Percentiles rank a stretch among this genome's conserved stretches.
phyloP scores from a whole-genome alignment of 306 rosid species.

The Trifolium repens region DNA sequence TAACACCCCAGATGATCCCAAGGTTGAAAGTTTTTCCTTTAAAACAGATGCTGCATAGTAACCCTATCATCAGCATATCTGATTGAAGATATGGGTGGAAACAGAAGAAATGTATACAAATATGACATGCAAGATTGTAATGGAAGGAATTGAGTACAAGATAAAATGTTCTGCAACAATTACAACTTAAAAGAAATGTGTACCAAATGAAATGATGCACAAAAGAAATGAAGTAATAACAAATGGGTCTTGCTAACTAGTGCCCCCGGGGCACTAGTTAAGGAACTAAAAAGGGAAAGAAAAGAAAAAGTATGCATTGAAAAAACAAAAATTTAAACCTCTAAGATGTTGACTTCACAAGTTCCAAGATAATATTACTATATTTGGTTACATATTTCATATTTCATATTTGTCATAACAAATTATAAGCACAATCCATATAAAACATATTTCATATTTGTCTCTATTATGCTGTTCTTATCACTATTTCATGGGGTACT shows the following conservation, averaged over 20 bases:
- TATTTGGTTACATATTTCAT: no score
- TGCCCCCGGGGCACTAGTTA: no score
- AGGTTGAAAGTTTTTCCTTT: conserved; percentile 84
- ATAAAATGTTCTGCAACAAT: conserved; percentile 27
- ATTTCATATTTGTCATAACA: no score
- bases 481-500: neutral
- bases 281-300: no score
- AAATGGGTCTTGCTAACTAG: neutral
- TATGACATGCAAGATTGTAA: conserved; percentile 23
- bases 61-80: conserved; percentile 50
- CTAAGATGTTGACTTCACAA: no score
- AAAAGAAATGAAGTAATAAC: conserved; percentile 18
- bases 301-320: no score
- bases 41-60: conserved; percentile 90
- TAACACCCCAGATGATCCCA: conserved; percentile 96
- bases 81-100: conserved; percentile 33
- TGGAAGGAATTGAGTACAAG: conserved; percentile 16
- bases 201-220: conserved; percentile 10
- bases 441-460: neutral
- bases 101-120: conserved; percentile 32
- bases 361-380: no score
- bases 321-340: no score
- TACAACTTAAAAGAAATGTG: neutral
- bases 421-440: conserved; percentile 10
- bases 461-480: neutral